Base-by-base conservation (phyloP, 179 eudicot species). In the Silene coronaria region DNA sequence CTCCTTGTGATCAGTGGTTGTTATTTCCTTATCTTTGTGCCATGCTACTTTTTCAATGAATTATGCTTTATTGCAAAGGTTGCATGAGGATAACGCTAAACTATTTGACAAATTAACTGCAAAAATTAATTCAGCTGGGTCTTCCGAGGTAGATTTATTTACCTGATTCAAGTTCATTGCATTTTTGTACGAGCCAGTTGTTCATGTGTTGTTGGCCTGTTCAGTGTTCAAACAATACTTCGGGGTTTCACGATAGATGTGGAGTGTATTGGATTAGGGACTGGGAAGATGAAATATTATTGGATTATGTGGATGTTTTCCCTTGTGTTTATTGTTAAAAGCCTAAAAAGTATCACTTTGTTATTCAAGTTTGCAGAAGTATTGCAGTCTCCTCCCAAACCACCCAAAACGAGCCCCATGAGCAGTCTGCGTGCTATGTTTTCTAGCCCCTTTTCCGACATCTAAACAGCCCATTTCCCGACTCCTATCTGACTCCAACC, bases 11-110 rank as follows among this genome's bases (percentile, higher is more conserved):
- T 63, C 34, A 36, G 12, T 76, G 57, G n/a, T 32, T 61, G 65
- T 48, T 66, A 48, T 28, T 2, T 17, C 48, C 13, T 36, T n/a
- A n/a, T 48, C 38, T 12, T 72, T 42, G 16, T 17, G 59, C 57
- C 48, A 45, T 19, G 42, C 16, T 45, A 11, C 30, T 55, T 78
- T 67, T 65, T 36, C 48, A 53, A 6, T 62, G 2, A 55, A 3
- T 70, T 10, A 21, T 46, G 66, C 74, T 71, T 27, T 60, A 69
- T 80, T 62, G 51, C 96, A 96, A 97, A 93, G 91, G 84, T 84
- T 96, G 88, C 99, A 96, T 78, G 96, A 91, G 76, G 99, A 96
- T 84, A 96, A 96, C 73, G 99, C 93, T 86, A 96, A 91, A 67
- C 82, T 96, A 82, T 96, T 96, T 77, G 97, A 91, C 73, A 83